These are phyloP conservation scores for Yarrowia sp. DNA, from an alignment of 805 yeast genomes.

Conservation along the genomic window DNA sequence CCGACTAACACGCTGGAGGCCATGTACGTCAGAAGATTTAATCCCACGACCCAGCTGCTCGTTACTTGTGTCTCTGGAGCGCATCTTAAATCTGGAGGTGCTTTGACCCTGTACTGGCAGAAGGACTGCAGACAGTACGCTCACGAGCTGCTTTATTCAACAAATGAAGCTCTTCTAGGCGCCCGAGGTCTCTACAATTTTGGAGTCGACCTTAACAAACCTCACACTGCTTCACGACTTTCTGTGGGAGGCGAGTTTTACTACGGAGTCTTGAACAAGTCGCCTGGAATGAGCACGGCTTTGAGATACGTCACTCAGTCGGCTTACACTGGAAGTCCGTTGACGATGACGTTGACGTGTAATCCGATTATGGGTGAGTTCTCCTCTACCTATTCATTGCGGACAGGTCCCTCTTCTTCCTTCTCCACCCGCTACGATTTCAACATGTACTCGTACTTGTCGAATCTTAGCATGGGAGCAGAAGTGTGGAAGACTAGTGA, in stretches of 20 bases:
- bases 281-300: constrained; percentile 87
- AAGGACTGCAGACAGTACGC: constrained; percentile 60
- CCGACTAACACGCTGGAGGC: constrained; percentile 89
- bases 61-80: constrained; percentile 75
- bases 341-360: constrained; percentile 79
- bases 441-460: constrained; percentile 84
- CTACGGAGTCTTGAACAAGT: constrained; percentile 78
- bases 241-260: constrained; percentile 84
- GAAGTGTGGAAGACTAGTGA: constrained; percentile 63
- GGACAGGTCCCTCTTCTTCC: constrained; percentile 66
- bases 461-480: constrained; percentile 81
- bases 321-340: constrained; percentile 81
- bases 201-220: constrained; percentile 36
- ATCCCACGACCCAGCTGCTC: constrained; percentile 59
- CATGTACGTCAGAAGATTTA: constrained; percentile 66
- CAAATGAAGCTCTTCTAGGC: constrained; percentile 82
- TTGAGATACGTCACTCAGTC: constrained; percentile 81
- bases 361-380: constrained; percentile 90
- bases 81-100: constrained; percentile 51
- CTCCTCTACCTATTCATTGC: constrained; percentile 82
- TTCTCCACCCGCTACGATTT: constrained; percentile 85
- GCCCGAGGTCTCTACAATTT: constrained; percentile 74
- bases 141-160: constrained; percentile 74
- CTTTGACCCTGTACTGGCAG: constrained; percentile 52
- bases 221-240: constrained; percentile 48